Base-by-base conservation (phyloP, 2,329 filamentous ascomycete species). In the Neopestalotiopsis clavispora region DNA sequence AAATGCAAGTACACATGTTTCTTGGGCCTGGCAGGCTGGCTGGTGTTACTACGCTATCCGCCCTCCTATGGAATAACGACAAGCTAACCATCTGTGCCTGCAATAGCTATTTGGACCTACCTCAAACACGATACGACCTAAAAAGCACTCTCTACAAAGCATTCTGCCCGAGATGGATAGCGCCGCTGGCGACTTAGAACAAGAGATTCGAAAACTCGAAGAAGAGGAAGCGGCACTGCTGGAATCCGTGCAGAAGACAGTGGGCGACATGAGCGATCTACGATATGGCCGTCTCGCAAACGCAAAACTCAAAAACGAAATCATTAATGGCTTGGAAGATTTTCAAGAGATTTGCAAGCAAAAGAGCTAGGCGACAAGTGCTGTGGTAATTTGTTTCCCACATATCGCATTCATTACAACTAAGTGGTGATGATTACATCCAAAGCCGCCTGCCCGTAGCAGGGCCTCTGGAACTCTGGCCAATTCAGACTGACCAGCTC, bases 211-310 rank as follows among this genome's bases (percentile, higher is more conserved):
- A 69, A 84, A 82, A 52, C 83, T 95, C 4, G 88, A 93, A 73
- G 82, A 86, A 42, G 91, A 95, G 72, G 89, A 92, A 66, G 84
- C 85, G 0, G 78, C 78, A 1, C 81, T 94, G 3, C 79, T 92
- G 5, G 83, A 86, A 4, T 87, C 89, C 12, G 86, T 96, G 65
- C 86, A 86, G 72, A 85, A 89, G 68, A 91, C 87, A 0, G 87
- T 96, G 17, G 91, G 91, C 40, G 89, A 88, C 62, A 82, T 97
- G 77, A 97, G 94, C 79, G 93, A 97, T 79, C 84, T 97, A 67
- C 90, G 93, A 60, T 95, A 96, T 75, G 94, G 94, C 49, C 90
- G 90, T 67, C 87, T 96, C 69, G 85, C 88, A 45, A 92, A 92
- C 71, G 79, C 85, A 28, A 85, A 89, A 69, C 80, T 95, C 40